Evolutionary conservation across 768 basidiomycete species (phyloP), one percentile per base, ranked within the genome.

Genomic region (Mrakia frigida): DNA sequence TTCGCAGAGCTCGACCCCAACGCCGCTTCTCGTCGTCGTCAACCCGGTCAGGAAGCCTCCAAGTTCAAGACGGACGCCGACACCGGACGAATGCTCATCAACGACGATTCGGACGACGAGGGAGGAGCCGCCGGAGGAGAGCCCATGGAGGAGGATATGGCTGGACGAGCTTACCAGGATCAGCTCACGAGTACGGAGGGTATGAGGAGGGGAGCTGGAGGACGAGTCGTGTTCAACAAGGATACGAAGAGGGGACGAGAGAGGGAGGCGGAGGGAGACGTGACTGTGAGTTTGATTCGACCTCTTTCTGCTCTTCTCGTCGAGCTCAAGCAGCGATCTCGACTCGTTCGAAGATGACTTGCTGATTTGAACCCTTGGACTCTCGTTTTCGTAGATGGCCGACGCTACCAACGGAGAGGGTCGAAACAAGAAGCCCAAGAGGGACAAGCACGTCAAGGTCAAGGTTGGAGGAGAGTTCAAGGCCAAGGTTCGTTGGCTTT

Each of bases 201-300:
- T 31, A 94, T 94, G 85, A 91, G 88, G 3, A 89, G 95, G 39
- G 92, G 93, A 33, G 86, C 89, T 1, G 89, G 88, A 78, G 97
- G 97, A 7, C 89, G 88, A 73, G 84, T 98, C 82, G 95, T 93
- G 83, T 98, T 98, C 85, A 93, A 97, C 86, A 98, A 97, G 83
- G 91, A 96, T 81, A 98, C 94, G 52, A 98, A 95, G 84, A 94
- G 96, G 83, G 89, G 94, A 76, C 85, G 94, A 77, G 87, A 91
- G 70, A 89, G 89, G 71, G 88, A 89, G 76, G 87, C 86, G 77
- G 83, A 82, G 46, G 83, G 85, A n/a, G 88, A 88, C 25, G 85
- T 85, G 9, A 88, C 87, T 9, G 86, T 84, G 39, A 37, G 78
- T 67, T 69, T 13, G 73, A 76, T 0, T 70, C 9, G 7, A 3